Conservation (phyloP, 1,284 basidiomycete species). For the Stygiomarasmius scandens region DNA sequence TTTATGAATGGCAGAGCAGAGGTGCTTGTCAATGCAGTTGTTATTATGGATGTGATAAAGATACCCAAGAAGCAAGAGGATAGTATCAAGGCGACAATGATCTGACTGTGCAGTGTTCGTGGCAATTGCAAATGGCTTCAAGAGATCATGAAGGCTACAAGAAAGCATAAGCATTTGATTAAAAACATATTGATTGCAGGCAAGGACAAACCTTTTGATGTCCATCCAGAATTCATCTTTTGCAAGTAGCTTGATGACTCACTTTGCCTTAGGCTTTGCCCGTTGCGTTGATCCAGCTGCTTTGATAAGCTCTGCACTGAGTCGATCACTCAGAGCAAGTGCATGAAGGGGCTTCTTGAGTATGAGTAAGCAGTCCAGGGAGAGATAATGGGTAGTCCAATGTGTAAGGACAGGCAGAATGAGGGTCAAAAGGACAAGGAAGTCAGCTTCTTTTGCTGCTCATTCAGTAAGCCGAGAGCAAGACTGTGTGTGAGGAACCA, state of each 20-base stretch:
- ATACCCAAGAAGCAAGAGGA: conserved; percentile 28
- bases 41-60: not conserved
- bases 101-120: conserved; percentile 29
- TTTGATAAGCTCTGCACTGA: conserved; percentile 10
- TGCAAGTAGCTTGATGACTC: conserved; percentile 29
- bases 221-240: conserved; percentile 21
- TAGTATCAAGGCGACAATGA: conserved; percentile 26
- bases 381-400: conserved; percentile 34
- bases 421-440: conserved; percentile 19
- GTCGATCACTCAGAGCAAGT: conserved; percentile 17
- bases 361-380: conserved; percentile 21
- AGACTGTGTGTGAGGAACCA: conserved; percentile 36
- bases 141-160: conserved; percentile 12
- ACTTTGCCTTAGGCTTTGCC: conserved; percentile 25
- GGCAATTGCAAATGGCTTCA: conserved; percentile 36
- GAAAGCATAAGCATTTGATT: too few species aligned
- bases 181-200: too few species aligned
- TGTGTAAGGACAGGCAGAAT: conserved; percentile 33
- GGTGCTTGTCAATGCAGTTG: not conserved
- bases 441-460: conserved; percentile 19
- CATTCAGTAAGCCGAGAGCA: conserved; percentile 29
- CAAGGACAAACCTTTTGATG: too few species aligned
- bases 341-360: conserved; percentile 21
- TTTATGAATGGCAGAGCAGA: conserved; percentile 16
- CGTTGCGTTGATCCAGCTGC: conserved; percentile 22